These are phyloP conservation scores for Pythium aquatile DNA, from an alignment of 352 stramenopile species.

Conservation along the genomic window DNA sequence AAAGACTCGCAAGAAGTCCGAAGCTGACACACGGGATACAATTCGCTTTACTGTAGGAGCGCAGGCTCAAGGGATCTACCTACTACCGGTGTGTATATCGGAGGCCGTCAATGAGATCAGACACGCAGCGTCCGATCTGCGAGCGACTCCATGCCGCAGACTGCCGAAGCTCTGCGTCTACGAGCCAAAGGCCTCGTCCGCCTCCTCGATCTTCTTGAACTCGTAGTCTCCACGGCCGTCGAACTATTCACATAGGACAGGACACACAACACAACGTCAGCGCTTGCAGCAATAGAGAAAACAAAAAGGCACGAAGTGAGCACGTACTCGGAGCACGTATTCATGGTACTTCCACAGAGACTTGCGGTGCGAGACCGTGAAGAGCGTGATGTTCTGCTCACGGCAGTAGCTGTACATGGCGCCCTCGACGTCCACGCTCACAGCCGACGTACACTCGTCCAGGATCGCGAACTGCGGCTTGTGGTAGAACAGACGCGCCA, in stretches of 20 bases:
- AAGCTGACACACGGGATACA: neutral
- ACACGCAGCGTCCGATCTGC: neutral
- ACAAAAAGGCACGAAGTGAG: slow-evolving; percentile 1
- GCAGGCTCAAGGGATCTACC: neutral
- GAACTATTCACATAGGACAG: slow-evolving; percentile 44
- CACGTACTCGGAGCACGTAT: slow-evolving; percentile 72
- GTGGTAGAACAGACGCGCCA: slow-evolving; percentile 90
- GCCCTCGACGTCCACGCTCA: slow-evolving; percentile 86
- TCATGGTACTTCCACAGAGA: slow-evolving; percentile 90
- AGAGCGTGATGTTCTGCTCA: slow-evolving; percentile 89
- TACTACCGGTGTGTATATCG: neutral
- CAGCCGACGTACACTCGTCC: slow-evolving; percentile 85
- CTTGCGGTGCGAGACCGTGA: slow-evolving; percentile 90
- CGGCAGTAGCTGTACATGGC: slow-evolving; percentile 85
- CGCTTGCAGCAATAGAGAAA: neutral
- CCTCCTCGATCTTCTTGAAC: slow-evolving; percentile 84
- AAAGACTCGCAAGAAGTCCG: too few relatives aligned
- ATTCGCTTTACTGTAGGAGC: neutral
- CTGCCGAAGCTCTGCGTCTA: slow-evolving; percentile 22
- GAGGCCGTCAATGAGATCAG: neutral
- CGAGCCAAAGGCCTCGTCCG: slow-evolving; percentile 76
- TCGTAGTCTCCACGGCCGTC: slow-evolving; percentile 83
- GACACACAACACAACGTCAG: neutral
- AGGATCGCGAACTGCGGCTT: slow-evolving; percentile 89
- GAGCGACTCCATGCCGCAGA: neutral